These are phyloP conservation scores for Penicillium fimorum DNA, from an alignment of 495 filamentous ascomycete species.

Conservation along the genomic window DNA sequence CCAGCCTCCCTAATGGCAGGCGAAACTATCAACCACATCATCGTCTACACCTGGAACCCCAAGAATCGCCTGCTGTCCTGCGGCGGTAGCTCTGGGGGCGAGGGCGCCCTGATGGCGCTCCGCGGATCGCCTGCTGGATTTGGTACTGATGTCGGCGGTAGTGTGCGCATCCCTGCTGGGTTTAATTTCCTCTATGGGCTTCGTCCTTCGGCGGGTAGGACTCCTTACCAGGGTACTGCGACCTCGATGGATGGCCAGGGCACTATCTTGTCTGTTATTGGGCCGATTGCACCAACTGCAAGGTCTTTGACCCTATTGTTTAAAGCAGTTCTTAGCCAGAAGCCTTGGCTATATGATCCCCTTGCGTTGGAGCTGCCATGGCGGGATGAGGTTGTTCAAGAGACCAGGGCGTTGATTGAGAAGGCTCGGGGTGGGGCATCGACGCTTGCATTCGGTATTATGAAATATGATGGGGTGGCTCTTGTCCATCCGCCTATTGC, in stretches of 20 bases:
- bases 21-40: conserved; percentile 59
- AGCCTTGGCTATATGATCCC: conserved; percentile 67
- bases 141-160: conserved; percentile 73
- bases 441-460: conserved; percentile 53
- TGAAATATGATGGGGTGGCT: conserved; percentile 49
- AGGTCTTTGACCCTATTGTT: conserved; percentile 53
- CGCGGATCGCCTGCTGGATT: conserved; percentile 55
- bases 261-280: conserved; percentile 55
- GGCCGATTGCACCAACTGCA: conserved; percentile 52
- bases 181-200: conserved; percentile 63
- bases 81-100: conserved; percentile 63
- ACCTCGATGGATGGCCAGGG: conserved; percentile 61
- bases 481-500: conserved; percentile 54
- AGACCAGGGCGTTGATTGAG: conserved; percentile 43
- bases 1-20: conserved; percentile 60
- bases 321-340: conserved; percentile 50
- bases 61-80: conserved; percentile 46
- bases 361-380: conserved; percentile 61
- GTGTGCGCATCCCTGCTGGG: conserved; percentile 62
- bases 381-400: conserved; percentile 52
- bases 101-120: conserved; percentile 56
- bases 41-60: conserved; percentile 52
- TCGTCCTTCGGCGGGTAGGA: conserved; percentile 44
- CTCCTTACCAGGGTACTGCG: conserved; percentile 45
- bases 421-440: conserved; percentile 25